Evolutionary conservation across 1,139 yeast genomes (phyloP).

Genomic region (Suhomyces bokatorum): DNA sequence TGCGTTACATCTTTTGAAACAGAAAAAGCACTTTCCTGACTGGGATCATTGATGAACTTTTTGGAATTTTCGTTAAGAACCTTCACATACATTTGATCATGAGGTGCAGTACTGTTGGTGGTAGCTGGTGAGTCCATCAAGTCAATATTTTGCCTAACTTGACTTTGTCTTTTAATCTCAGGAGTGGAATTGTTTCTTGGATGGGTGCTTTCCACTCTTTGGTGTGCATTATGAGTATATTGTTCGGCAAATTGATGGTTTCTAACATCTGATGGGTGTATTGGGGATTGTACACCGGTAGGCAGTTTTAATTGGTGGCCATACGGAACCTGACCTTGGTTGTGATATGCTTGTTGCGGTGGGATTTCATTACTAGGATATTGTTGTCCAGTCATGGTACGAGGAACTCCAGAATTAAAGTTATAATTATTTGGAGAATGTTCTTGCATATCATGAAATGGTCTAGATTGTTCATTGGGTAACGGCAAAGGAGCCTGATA

Average conservation of each 20-base stretch:
- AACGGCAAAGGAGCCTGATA: constrained; percentile 39
- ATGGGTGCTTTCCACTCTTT: no score
- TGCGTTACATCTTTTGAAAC: constrained; percentile 12
- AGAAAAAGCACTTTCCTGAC: neutral
- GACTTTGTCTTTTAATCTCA: neutral
- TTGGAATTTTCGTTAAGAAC: constrained; percentile 24
- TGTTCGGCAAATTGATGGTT: neutral
- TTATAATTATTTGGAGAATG: neutral
- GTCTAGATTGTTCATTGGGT: constrained; percentile 19
- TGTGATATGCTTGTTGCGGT: neutral
- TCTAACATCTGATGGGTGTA: no score
- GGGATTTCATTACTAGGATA: neutral
- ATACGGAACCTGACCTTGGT: neutral
- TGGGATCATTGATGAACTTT: constrained; percentile 6
- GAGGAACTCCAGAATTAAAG: neutral
- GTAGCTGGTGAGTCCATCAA: constrained; percentile 20
- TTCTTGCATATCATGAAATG: neutral
- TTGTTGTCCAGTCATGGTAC: neutral
- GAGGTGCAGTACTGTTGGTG: neutral
- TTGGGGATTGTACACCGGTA: no score
- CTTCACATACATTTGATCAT: neutral
- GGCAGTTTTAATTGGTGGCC: no score
- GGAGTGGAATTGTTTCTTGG: no score
- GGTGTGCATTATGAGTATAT: neutral
- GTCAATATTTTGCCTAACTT: neutral